Evolutionary conservation across 345 rosid genomes (phyloP).

Genomic region (Eucalyptus marginata): DNA sequence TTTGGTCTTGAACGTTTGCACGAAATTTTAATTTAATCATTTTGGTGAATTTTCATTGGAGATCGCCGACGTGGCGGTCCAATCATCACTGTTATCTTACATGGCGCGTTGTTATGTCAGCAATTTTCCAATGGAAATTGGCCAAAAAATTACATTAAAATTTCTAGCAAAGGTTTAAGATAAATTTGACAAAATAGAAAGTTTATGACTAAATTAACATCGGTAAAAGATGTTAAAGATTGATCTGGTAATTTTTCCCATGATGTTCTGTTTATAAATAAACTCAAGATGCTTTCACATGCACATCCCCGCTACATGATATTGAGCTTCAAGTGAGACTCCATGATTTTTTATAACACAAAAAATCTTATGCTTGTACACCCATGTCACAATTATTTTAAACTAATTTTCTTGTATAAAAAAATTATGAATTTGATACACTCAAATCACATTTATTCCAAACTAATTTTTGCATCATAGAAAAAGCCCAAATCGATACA

Average conservation of each 20-base stretch:
- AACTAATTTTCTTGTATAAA: not conserved
- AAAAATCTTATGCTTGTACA: not conserved
- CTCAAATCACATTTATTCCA: not conserved
- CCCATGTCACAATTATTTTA: not conserved
- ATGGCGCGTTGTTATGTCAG: accelerated
- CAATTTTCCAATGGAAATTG: not conserved
- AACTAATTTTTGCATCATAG: not conserved
- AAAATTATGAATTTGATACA: not conserved
- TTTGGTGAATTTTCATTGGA: not conserved
- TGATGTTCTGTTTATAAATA: not conserved
- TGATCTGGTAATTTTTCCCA: not conserved
- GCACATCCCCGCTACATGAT: not conserved
- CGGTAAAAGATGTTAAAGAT: accelerated
- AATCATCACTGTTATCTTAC: not conserved
- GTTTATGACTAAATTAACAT: not conserved
- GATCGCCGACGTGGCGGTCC: accelerated
- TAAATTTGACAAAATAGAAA: not conserved
- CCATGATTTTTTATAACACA: not conserved
- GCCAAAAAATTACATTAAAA: not conserved
- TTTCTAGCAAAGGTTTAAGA: not conserved
- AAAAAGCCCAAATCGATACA: not conserved
- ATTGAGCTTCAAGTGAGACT: not conserved
- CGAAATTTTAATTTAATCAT: not conserved
- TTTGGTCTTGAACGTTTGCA: not conserved
- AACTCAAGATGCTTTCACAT: not conserved